phyloP scores from a whole-genome alignment of 805 yeast species.

The Candida rishiriensis region DNA sequence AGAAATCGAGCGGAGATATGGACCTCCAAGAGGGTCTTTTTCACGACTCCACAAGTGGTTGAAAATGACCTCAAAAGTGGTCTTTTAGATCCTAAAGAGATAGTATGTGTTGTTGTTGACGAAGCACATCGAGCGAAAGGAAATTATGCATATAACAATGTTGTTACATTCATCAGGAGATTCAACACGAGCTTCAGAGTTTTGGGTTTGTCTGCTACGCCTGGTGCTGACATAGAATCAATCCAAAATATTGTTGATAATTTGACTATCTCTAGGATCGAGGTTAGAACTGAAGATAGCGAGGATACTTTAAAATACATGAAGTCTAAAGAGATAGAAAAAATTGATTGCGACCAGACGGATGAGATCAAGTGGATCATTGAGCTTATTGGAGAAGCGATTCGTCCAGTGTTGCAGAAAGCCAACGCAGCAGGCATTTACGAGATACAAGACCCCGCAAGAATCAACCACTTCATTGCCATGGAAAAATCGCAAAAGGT shows the following conservation, averaged over 20 bases:
- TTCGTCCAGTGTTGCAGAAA: conserved; percentile 57
- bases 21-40: conserved; percentile 73
- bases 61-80: conserved; percentile 84
- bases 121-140: conserved; percentile 96
- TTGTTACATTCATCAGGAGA: conserved; percentile 61
- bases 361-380: conserved; percentile 54
- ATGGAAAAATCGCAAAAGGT: conserved; percentile 64
- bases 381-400: conserved; percentile 54
- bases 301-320: conserved; percentile 77
- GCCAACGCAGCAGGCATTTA: conserved; percentile 64
- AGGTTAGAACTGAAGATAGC: conserved; percentile 81
- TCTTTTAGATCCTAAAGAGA: conserved; percentile 64
- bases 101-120: conserved; percentile 79
- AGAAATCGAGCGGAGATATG: conserved; percentile 71
- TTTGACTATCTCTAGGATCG: conserved; percentile 68
- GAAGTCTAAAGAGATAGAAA: conserved; percentile 59
- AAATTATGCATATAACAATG: conserved; percentile 81
- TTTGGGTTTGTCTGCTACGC: conserved; percentile 92
- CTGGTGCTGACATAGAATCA: conserved; percentile 81
- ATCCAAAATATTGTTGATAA: conserved; percentile 82
- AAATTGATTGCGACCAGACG: conserved; percentile 50
- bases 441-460: conserved; percentile 60
- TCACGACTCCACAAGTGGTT: conserved; percentile 94
- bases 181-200: conserved; percentile 67
- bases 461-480: conserved; percentile 65